Base-by-base conservation (phyloP, 768 basidiomycete genomes). In the Lenzites betulinus region DNA sequence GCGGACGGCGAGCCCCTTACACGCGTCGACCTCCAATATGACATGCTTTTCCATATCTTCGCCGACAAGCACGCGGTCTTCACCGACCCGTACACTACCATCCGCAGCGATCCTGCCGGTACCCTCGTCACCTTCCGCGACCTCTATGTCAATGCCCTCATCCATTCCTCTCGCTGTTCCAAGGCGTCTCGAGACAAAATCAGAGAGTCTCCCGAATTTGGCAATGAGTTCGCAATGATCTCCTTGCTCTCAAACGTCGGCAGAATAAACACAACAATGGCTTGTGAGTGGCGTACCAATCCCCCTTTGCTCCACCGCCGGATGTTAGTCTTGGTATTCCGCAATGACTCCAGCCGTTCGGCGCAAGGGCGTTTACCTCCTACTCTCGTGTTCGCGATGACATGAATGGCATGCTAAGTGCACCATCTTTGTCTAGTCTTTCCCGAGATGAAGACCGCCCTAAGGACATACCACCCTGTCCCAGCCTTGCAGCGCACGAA, bases 241-340 rank as follows among this genome's bases (percentile, higher is more conserved):
- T 82, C 85, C 1, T 75, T 92, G 5, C 75, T 91, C 26, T 85
- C 89, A 22, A 92, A 92, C 66, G 85, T 91, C n/a, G 89, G 89
- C 28, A 77, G 90, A 56, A 83, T 92, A 64, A 90, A 90, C 69
- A 89, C 90, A 6, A 92, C 90, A 5, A 86, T 91, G 82, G 90
- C 90, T 60, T 93, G 90, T 92, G 69, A 73, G 86, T 71, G 15
- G n/a, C 22, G 22, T 23, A 20, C 16, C 25, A 13, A 9, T 9
- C 28, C 11, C 6, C 47, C 16, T 7, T 8, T 46, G 23, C 43
- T 9, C 28, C 20, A 6, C 52, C 35, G 20, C 7, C 9, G 8
- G 8, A 15, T 16, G 35, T 13, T 20, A 22, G 35, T 15, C 20
- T 9, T 12, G 18, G 36, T 20, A 11, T 38, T 12, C 30, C 33